Percentiles rank a stretch among this genome's conserved stretches.
Conservation (phyloP, 2,329 filamentous ascomycete species). For the Didymella lethalis region DNA sequence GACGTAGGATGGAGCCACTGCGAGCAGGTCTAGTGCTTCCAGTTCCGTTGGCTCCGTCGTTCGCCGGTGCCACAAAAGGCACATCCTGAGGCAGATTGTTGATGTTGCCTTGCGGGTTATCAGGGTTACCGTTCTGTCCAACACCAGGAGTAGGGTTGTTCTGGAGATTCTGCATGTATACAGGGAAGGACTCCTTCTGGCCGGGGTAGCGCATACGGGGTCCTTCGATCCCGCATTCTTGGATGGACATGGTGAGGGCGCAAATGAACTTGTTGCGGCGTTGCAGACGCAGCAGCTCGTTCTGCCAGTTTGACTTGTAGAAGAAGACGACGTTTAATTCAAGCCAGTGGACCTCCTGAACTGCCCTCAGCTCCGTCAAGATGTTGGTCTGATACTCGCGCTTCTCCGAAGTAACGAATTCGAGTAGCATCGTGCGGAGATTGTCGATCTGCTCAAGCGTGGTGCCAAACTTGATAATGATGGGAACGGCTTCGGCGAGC, state of each 20-base stretch:
- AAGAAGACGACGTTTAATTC: constrained; percentile 95
- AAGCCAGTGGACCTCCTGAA: constrained; percentile 84
- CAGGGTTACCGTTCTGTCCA: constrained; percentile 55
- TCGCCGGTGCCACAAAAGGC: constrained; percentile 53
- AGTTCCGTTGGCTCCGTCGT: constrained; percentile 24
- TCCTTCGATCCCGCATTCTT: constrained; percentile 83
- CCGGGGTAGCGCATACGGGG: constrained; percentile 77
- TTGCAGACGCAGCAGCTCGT: constrained; percentile 87
- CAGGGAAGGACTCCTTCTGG: constrained; percentile 70
- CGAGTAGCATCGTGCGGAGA: constrained; percentile 79
- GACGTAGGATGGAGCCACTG: constrained; percentile 64
- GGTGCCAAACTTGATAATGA: constrained; percentile 89
- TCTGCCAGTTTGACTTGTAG: constrained; percentile 97
- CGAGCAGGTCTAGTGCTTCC: constrained; percentile 30
- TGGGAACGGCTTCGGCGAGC: constrained; percentile 83
- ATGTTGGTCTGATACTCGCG: constrained; percentile 89
- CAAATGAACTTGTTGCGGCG: constrained; percentile 94
- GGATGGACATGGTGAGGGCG: constrained; percentile 86
- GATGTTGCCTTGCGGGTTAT: constrained; percentile 53
- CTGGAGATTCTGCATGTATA: constrained; percentile 66
- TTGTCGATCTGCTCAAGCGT: constrained; percentile 81
- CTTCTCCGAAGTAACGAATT: constrained; percentile 85
- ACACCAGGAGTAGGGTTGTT: constrained; percentile 54
- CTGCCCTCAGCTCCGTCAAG: constrained; percentile 80
- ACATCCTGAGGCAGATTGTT: constrained; percentile 50